Evolutionary conservation across 768 basidiomycete species (phyloP), one percentile per base, ranked within the genome.

Genomic region (Arthromyces matolae): DNA sequence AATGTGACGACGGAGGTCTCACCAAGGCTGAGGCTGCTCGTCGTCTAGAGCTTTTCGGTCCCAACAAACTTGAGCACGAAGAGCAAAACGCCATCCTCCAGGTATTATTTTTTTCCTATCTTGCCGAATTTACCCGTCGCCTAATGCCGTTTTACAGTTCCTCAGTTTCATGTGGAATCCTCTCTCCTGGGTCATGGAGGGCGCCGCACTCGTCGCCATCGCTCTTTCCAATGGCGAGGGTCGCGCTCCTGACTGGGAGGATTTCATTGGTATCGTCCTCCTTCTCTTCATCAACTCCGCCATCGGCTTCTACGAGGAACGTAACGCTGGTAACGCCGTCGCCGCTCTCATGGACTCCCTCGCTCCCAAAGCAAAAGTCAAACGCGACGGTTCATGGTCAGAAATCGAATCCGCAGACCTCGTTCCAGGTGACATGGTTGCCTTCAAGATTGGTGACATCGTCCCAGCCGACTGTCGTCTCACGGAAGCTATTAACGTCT

Each of bases 141-240:
- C 45, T 49, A 5, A n/a, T 40, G 18, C 33, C 45, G 19, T 13
- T 1, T 37, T 27, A 37, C 34, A 90, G 89, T 93, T 94, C 70
- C 72, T 93, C 58, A 84, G 84, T 65, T 98, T 98, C 80, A 98
- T 97, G 95, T 98, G 95, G 95, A 98, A 98, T 73, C 95, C 95
- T 35, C 77, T 98, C 10, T 98, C 95, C 27, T 98, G 95, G 95
- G 95, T 98, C 69, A 98, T 98, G 95, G 95, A 98, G 70, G 93
- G 86, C 53, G 93, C 93, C 31, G 89, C 91, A 7, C 77, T 93
- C 24, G 92, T 93, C 56, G 94, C 95, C 39, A 98, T 98, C 66
- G 93, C 81, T 33, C 81, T 98, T 24, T 96, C 95, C 47, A 98
- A 98, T 69, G 95, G 95, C 69, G 83, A 84, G 59, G 72, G 76